A percentile compares a stretch with the other conserved stretches of the same genome.
Conservation (phyloP, 148 eudicot species). For the Hydrangea macrophylla region DNA sequence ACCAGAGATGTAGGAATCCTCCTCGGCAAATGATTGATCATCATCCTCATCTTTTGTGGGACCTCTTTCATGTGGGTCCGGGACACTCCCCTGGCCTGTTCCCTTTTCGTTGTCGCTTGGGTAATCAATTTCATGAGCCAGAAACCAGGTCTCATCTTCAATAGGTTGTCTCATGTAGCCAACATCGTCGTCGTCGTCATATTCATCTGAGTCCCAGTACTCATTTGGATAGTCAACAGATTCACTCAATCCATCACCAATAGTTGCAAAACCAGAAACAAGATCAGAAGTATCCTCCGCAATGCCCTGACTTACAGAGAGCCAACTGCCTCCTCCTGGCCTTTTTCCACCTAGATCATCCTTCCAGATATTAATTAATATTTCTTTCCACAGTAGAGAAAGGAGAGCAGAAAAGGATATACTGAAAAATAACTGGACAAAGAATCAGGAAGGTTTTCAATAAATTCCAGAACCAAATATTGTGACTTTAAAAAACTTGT, state of each 20-base stretch:
- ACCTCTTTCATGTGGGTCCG: constrained; percentile 69
- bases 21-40: constrained; percentile 91
- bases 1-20: constrained; percentile 92
- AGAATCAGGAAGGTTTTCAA: not conserved
- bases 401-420: not conserved
- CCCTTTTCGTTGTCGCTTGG: constrained; percentile 98
- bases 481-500: not conserved
- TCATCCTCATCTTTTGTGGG: constrained; percentile 82
- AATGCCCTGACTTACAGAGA: constrained; percentile 95
- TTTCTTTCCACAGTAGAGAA: not conserved
- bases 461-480: not conserved
- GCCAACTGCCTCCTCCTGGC: constrained; percentile 88
- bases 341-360: constrained; percentile 63
- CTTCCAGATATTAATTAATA: not conserved
- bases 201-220: constrained; percentile 99
- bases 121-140: constrained; percentile 98
- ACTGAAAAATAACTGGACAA: constrained; percentile 1
- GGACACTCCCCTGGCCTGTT: constrained; percentile 68
- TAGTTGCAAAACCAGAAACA: constrained; percentile 95
- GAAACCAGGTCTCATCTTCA: constrained; percentile 98
- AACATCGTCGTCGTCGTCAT: constrained; percentile 97
- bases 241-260: constrained; percentile 97
- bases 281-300: constrained; percentile 88
- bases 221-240: constrained; percentile 90
- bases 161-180: constrained; percentile 99